Evolutionary conservation across 768 basidiomycete species (phyloP).

Genomic region (Melanogaster broomeanus): DNA sequence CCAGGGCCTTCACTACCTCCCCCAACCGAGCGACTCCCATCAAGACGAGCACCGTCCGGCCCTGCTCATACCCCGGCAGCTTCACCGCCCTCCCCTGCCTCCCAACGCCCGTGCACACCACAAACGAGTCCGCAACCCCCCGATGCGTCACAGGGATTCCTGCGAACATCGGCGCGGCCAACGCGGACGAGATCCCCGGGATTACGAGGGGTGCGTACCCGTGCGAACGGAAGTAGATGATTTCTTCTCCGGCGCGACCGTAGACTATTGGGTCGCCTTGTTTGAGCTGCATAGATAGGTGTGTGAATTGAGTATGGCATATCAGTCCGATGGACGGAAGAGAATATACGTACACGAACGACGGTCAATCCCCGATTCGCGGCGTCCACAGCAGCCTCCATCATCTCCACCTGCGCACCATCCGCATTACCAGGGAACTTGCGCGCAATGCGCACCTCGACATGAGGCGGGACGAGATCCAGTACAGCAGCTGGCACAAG

Average conservation of each 20-base stretch:
- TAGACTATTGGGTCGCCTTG: conserved; percentile 98
- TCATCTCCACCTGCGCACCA: conserved; percentile 91
- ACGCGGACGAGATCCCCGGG: conserved; percentile 87
- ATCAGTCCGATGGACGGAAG: neutral
- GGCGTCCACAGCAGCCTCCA: conserved; percentile 86
- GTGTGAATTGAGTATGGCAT: neutral
- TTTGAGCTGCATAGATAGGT: conserved; percentile 62
- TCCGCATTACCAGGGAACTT: conserved; percentile 99
- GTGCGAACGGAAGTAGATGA: conserved; percentile 84
- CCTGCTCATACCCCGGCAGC: conserved; percentile 86
- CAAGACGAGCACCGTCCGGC: conserved; percentile 78
- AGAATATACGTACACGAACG: conserved; percentile 62
- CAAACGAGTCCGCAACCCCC: conserved; percentile 86
- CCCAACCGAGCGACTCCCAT: conserved; percentile 93
- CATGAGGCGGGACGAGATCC: conserved; percentile 71
- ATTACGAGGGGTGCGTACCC: conserved; percentile 85
- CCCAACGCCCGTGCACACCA: conserved; percentile 94
- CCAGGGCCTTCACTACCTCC: conserved; percentile 68
- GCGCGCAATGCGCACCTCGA: conserved; percentile 84
- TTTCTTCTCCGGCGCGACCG: conserved; percentile 92
- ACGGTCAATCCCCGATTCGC: conserved; percentile 81
- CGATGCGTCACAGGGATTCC: conserved; percentile 95
- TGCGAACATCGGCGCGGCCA: conserved; percentile 88
- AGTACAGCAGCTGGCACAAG: conserved; percentile 91
- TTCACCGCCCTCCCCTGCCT: conserved; percentile 78